Percentiles rank a stretch among this genome's conserved stretches.
These are phyloP conservation scores for Silene conica DNA, from an alignment of 148 eudicot species.

Conservation along the genomic window DNA sequence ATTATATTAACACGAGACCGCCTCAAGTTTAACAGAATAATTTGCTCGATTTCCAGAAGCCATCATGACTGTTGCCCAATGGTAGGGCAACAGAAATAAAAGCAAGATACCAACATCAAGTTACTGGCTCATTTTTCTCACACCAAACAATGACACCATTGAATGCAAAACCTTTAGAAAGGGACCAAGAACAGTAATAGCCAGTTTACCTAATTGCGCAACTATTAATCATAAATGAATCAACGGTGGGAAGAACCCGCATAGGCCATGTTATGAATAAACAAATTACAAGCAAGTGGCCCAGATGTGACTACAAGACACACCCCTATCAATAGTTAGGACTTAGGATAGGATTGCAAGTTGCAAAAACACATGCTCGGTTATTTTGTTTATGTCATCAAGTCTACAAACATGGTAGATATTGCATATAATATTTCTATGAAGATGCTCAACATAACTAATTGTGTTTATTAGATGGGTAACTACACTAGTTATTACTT, in stretches of 20 bases:
- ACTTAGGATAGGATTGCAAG: constrained; percentile 13
- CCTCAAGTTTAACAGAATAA: neutral
- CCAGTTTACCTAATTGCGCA: constrained; percentile 30
- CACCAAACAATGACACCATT: constrained; percentile 17
- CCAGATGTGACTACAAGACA: constrained; percentile 8
- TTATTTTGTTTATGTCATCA: constrained; percentile 1
- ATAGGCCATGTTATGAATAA: constrained; percentile 13
- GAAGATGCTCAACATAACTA: too few relatives aligned
- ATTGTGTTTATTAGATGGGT: neutral
- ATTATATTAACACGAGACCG: neutral
- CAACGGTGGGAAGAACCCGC: neutral
- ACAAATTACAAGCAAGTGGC: constrained; percentile 10
- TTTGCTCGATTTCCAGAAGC: neutral
- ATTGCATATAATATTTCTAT: neutral
- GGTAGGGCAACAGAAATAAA: constrained; percentile 15
- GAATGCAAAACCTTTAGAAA: neutral
- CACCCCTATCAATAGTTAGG: neutral
- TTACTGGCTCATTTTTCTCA: constrained; percentile 10
- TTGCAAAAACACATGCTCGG: constrained; percentile 18
- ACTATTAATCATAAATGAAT: constrained; percentile 22
- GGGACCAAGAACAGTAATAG: constrained; percentile 25
- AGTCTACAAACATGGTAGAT: neutral
- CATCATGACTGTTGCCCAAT: constrained; percentile 10
- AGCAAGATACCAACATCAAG: constrained; percentile 5
- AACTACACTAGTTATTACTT: neutral